A percentile compares a stretch with the other conserved stretches of the same genome.
phyloP scores from a whole-genome alignment of 331 rosid species.

The Stylosanthes scabra region DNA sequence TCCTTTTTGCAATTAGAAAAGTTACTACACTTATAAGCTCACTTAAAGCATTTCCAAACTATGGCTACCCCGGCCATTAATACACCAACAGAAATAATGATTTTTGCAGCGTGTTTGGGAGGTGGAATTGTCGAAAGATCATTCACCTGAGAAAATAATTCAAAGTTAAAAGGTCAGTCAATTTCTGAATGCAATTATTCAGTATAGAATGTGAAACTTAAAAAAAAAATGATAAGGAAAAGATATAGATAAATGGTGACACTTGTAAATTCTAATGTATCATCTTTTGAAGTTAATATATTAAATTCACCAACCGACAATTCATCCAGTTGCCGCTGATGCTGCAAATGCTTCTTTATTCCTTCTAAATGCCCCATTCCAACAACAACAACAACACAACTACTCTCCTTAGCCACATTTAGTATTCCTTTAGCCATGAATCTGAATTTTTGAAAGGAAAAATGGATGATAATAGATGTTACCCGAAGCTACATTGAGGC shows the following conservation, averaged over 20 bases:
- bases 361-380: too few relatives aligned
- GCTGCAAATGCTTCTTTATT: constrained; percentile 73
- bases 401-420: constrained; percentile 52
- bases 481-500: background rate
- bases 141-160: constrained; percentile 49
- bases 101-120: too few relatives aligned
- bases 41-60: too few relatives aligned
- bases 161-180: too few relatives aligned
- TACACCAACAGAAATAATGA: too few relatives aligned
- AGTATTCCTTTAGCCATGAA: constrained; percentile 61
- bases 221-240: background rate
- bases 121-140: too few relatives aligned
- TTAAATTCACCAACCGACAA: constrained; percentile 42
- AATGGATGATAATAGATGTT: background rate
- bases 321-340: constrained; percentile 66
- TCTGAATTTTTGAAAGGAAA: constrained; percentile 37
- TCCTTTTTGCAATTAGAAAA: too few relatives aligned
- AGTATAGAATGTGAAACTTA: too few relatives aligned
- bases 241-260: background rate
- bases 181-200: too few relatives aligned
- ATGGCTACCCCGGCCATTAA: too few relatives aligned
- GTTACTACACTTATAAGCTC: too few relatives aligned
- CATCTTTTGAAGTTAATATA: background rate
- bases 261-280: background rate
- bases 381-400: constrained; percentile 72